phyloP scores from a whole-genome alignment of 2,329 filamentous ascomycete species.

The Diaporthe vaccinii region DNA sequence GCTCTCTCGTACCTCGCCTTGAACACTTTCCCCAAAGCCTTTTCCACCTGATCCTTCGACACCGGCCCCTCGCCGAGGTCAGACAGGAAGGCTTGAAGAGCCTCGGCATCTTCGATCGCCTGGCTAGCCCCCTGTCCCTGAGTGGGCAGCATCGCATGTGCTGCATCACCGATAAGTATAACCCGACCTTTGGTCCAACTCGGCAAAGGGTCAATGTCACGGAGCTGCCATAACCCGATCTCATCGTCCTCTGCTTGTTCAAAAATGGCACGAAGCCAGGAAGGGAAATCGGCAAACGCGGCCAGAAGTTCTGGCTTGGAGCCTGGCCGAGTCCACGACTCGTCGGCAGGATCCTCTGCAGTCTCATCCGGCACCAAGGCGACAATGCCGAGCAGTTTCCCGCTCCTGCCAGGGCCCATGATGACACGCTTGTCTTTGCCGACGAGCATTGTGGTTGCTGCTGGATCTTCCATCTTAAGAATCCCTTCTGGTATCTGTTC shows the following conservation, averaged over 20 bases:
- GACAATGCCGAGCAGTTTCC: neutral
- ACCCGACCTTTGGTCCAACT: constrained; percentile 51
- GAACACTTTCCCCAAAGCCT: constrained; percentile 45
- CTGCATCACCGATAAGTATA: constrained; percentile 45
- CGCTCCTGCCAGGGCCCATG: constrained; percentile 2
- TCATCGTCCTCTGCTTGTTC: constrained; percentile 45
- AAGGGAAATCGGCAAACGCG: constrained; percentile 57
- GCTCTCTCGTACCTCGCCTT: constrained; percentile 53
- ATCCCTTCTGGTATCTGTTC: constrained; percentile 54
- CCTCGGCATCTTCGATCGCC: constrained; percentile 57
- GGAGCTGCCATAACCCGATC: constrained; percentile 59
- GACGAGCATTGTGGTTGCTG: constrained; percentile 5
- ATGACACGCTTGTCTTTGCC: constrained; percentile 8
- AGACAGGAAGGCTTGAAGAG: constrained; percentile 50
- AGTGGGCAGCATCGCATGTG: constrained; percentile 52
- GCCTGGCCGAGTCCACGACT: constrained; percentile 57
- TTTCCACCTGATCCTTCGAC: constrained; percentile 44
- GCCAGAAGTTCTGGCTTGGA: constrained; percentile 53
- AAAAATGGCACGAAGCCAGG: constrained; percentile 54
- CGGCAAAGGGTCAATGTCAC: constrained; percentile 57
- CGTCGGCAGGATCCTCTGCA: constrained; percentile 41
- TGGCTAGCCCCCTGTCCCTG: constrained; percentile 59
- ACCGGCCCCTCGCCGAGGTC: constrained; percentile 41
- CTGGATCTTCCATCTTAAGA: constrained; percentile 37
- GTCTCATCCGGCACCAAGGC: constrained; percentile 4